Evolutionary conservation across 768 basidiomycete species (phyloP).

Genomic region (Lactarius trivialis): DNA sequence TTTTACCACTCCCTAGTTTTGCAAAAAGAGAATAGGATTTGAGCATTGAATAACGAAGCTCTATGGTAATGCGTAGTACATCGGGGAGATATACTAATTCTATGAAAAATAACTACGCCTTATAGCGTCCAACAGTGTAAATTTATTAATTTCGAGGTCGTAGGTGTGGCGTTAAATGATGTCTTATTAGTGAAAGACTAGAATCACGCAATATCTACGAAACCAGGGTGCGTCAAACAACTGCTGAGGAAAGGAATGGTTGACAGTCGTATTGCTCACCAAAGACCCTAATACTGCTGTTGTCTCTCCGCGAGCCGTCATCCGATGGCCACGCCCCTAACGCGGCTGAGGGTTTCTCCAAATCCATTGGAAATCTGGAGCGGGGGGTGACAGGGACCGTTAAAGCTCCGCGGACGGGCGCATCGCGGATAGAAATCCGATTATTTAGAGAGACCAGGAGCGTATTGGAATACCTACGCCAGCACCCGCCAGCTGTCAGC

Average conservation of each 20-base stretch:
- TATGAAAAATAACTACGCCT: neutral
- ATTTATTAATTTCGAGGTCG: neutral
- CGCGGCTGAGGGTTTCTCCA: neutral
- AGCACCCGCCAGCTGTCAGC: neutral
- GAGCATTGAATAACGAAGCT: too few species aligned
- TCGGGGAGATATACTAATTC: neutral
- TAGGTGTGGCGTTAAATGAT: neutral
- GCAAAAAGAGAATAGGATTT: too few species aligned
- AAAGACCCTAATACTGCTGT: neutral
- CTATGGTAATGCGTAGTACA: neutral
- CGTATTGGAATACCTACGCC: conserved; percentile 14
- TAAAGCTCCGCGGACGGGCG: neutral
- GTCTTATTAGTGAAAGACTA: neutral
- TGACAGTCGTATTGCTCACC: neutral
- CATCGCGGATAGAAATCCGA: conserved; percentile 9
- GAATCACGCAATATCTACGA: neutral
- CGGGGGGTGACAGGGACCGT: neutral
- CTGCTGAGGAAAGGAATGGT: neutral
- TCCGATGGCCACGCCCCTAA: neutral
- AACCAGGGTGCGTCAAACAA: neutral
- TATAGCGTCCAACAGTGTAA: too few species aligned
- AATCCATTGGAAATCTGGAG: neutral
- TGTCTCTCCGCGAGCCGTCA: neutral
- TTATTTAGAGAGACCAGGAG: conserved; percentile 12
- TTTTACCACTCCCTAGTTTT: too few species aligned